Conservation (phyloP, 106 monocot genomes). For the Platanthera zijinensis region DNA sequence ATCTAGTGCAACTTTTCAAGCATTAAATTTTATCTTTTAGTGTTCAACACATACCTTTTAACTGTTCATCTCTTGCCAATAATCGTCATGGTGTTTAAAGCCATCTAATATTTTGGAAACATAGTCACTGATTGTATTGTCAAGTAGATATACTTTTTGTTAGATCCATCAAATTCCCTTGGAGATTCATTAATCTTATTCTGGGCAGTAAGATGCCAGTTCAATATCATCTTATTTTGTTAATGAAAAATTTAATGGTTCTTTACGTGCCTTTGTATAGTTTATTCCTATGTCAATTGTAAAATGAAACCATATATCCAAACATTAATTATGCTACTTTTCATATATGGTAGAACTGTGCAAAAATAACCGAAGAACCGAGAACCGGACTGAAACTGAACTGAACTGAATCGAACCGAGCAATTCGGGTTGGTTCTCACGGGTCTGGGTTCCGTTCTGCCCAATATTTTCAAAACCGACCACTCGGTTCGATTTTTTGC, state of each 20-base stretch:
- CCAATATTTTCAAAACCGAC: too few relatives aligned
- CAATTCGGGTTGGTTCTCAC: too few relatives aligned
- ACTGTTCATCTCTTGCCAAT: background rate
- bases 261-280: background rate
- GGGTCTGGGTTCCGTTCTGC: too few relatives aligned
- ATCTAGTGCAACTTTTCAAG: background rate
- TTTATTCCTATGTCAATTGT: background rate
- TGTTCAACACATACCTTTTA: background rate
- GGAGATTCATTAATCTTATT: background rate
- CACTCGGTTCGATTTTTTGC: too few relatives aligned
- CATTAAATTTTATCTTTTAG: background rate
- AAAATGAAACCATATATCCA: background rate
- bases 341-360: background rate
- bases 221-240: background rate
- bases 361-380: background rate
- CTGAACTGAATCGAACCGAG: too few relatives aligned
- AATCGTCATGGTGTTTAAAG: background rate
- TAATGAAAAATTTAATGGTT: background rate
- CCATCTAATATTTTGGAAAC: background rate
- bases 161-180: background rate
- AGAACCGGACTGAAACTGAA: too few relatives aligned
- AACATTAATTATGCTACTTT: background rate
- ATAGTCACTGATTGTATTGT: background rate
- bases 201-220: background rate
- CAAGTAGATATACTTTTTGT: background rate